Evolutionary conservation across 805 yeast species (phyloP).

Genomic region (Komagataella mondaviorum): DNA sequence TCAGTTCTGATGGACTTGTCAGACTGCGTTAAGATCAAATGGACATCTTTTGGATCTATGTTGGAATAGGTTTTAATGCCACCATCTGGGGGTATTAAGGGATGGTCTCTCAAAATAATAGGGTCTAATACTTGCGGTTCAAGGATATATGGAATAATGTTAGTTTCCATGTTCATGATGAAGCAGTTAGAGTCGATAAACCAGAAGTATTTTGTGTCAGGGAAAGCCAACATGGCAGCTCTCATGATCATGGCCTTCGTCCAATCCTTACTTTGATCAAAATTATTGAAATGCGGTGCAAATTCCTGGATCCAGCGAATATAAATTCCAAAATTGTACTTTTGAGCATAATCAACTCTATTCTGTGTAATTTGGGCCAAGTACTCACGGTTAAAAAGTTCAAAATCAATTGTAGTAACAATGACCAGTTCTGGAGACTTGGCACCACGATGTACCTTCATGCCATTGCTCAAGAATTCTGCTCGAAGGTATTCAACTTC

Average conservation of each 20-base stretch:
- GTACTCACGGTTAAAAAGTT: slow-evolving; percentile 42
- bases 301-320: slow-evolving; percentile 82
- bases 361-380: slow-evolving; percentile 67
- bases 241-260: slow-evolving; percentile 49
- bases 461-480: slow-evolving; percentile 35
- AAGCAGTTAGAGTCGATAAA: slow-evolving; percentile 68
- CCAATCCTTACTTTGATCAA: slow-evolving; percentile 42
- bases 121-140: slow-evolving; percentile 47
- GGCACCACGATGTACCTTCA: slow-evolving; percentile 16
- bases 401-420: slow-evolving; percentile 72
- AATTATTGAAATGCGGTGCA: slow-evolving; percentile 39
- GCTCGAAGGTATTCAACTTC: slow-evolving; percentile 25
- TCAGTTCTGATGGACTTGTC: slow-evolving; percentile 48
- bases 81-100: slow-evolving; percentile 60
- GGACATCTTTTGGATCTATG: slow-evolving; percentile 37
- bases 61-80: slow-evolving; percentile 56
- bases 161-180: slow-evolving; percentile 57
- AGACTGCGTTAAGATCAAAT: slow-evolving; percentile 59
- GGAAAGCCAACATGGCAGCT: slow-evolving; percentile 91
- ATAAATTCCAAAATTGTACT: slow-evolving; percentile 71
- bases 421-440: slow-evolving; percentile 53
- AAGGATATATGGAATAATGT: slow-evolving; percentile 46
- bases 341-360: slow-evolving; percentile 78
- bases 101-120: slow-evolving; percentile 53
- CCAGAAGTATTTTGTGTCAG: slow-evolving; percentile 85